Base-by-base conservation (phyloP, 352 stramenopile species). In the Nothophytophthora sp. region DNA sequence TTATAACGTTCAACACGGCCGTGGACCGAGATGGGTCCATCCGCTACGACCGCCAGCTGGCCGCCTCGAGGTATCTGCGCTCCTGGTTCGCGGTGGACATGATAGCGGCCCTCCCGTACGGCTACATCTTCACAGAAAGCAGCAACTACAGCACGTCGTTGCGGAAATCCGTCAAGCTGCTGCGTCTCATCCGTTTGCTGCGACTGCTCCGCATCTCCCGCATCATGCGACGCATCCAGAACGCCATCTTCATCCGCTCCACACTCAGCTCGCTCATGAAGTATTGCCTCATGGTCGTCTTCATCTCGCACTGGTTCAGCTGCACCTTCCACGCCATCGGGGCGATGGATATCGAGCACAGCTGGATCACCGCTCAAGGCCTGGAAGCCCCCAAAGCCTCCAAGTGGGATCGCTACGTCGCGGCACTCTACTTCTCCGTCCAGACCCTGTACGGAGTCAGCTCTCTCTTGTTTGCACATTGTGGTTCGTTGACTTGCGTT, bases 301-400 rank as follows among this genome's bases (percentile, higher is more conserved):
- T 88, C 44, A 74, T 81, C 12, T 83, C 76, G 11, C 80, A 90
- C 38, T 90, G 80, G 80, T 81, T 90, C 38, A 84, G 74, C 41
- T 88, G 76, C 44, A 68, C 55, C 11, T 88, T 88, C 73, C 73
- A 83, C 32, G 53, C 70, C 13, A 88, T 88, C 34, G 64, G 40
- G 8, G 43, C 55, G 4, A 38, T 39, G 4, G 59, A 71, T 23
- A 55, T 48, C 27, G 40, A 60, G 10, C 59, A 63, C 16, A 70
- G 64, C 43, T 88, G 79, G 79, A 75, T 90, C 24, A 56, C 33
- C 23, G 47, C 43, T 2, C 64, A 78, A 27, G 46, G 59, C 8
- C 60, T 90, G 2, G 38, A 73, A 34, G 51, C 70, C 4, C 59
- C 65, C 1, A 50, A 52, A 3, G 64, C 49, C 3, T 66, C 48